These are phyloP conservation scores for Stellera chamaejasme DNA, from an alignment of 345 rosid genomes.

Conservation along the genomic window DNA sequence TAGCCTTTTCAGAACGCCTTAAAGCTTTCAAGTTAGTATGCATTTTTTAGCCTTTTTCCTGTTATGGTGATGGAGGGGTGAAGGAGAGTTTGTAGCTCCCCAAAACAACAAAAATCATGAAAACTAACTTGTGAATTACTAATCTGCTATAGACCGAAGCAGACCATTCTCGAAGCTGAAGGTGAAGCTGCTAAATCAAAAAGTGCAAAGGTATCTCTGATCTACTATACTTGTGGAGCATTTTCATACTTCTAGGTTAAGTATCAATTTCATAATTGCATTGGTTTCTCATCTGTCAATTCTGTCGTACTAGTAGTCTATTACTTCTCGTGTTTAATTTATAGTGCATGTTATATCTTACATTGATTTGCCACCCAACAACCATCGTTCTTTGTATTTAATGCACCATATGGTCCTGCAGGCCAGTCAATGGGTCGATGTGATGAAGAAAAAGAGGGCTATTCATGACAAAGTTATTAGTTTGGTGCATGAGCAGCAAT, in stretches of 20 bases:
- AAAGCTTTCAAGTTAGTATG: conserved; percentile 63
- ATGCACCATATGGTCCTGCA: conserved; percentile 12
- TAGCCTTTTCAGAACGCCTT: conserved; percentile 86
- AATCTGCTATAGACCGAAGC: conserved; percentile 71
- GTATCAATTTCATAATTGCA: background rate
- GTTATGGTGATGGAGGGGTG: background rate
- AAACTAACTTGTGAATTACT: conserved; percentile 11
- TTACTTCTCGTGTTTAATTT: background rate
- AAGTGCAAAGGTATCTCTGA: conserved; percentile 41
- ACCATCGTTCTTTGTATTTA: background rate
- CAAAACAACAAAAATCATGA: background rate
- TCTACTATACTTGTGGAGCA: background rate
- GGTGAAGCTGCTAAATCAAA: conserved; percentile 85
- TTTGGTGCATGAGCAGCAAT: conserved; percentile 51
- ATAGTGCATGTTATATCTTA: background rate
- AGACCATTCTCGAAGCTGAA: conserved; percentile 95
- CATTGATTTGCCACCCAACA: background rate
- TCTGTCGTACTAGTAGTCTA: background rate
- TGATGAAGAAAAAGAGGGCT: conserved; percentile 88
- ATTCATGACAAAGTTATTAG: conserved; percentile 69
- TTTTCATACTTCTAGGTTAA: background rate
- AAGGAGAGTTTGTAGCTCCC: background rate
- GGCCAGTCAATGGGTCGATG: conserved; percentile 73
- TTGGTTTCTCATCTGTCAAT: background rate
- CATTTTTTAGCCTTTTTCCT: background rate